A percentile compares a stretch with the other conserved stretches of the same genome.
These are phyloP conservation scores for Cokeromyces recurvatus DNA, from an alignment of 371 early-diverging fungal species.

Conservation along the genomic window DNA sequence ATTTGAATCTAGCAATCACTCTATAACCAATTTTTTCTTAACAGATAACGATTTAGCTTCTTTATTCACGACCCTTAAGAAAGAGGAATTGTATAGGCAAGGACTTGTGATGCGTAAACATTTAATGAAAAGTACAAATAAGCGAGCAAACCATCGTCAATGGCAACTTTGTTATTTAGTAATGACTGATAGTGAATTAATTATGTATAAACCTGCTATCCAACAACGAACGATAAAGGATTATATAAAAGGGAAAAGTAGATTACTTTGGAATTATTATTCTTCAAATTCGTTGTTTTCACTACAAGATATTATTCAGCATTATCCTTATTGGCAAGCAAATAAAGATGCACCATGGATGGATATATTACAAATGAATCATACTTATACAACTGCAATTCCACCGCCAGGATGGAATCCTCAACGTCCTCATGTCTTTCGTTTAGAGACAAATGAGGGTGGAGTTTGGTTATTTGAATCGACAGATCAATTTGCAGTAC, in stretches of 20 bases:
- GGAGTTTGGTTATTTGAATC: slow-evolving; percentile 33
- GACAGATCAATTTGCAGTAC: slow-evolving; percentile 7
- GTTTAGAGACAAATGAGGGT: slow-evolving; percentile 26
- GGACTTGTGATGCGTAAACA: slow-evolving; percentile 32
- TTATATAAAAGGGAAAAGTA: too few species aligned
- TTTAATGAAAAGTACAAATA: slow-evolving; percentile 20
- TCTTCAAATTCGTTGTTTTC: slow-evolving; percentile 1
- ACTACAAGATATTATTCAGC: slow-evolving; percentile 7
- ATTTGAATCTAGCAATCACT: neutral
- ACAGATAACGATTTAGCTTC: neutral
- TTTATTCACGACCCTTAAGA: neutral
- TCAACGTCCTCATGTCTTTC: slow-evolving; percentile 24
- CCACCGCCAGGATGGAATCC: too few species aligned
- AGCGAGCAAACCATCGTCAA: slow-evolving; percentile 21
- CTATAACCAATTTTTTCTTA: neutral
- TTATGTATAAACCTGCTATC: slow-evolving; percentile 16
- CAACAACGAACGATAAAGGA: too few species aligned
- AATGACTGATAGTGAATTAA: slow-evolving; percentile 18
- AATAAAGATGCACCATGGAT: slow-evolving; percentile 4
- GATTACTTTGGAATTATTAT: too few species aligned
- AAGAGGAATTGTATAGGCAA: slow-evolving; percentile 10
- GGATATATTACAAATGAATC: slow-evolving; percentile 12
- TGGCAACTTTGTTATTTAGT: slow-evolving; percentile 27
- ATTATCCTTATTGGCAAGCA: slow-evolving; percentile 10
- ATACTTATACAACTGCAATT: slow-evolving; percentile 15